These are phyloP conservation scores for Chaetoceros muelleri DNA, from an alignment of 108 stramenopile species.

Conservation along the genomic window DNA sequence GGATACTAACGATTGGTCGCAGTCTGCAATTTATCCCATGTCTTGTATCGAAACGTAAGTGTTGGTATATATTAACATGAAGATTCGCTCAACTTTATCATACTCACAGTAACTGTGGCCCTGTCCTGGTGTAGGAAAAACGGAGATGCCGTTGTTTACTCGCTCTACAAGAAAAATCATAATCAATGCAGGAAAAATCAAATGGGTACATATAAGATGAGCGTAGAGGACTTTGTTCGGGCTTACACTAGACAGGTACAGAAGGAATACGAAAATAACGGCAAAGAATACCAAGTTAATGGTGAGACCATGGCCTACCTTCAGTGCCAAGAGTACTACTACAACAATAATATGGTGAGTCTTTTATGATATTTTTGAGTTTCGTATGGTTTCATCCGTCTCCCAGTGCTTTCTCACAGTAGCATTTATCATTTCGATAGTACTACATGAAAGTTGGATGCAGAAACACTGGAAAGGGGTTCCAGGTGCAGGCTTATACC, in stretches of 20 bases:
- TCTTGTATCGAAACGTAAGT: background rate
- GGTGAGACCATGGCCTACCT: background rate
- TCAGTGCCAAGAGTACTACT: background rate
- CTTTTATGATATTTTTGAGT: no score
- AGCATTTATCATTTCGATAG: background rate
- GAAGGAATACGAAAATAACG: background rate
- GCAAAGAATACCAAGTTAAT: background rate
- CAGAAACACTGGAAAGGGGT: background rate
- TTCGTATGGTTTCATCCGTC: no score
- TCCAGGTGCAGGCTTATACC: background rate
- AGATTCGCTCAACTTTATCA: no score
- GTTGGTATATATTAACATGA: no score
- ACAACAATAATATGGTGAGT: constrained; percentile 1
- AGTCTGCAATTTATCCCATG: background rate
- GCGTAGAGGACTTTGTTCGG: background rate
- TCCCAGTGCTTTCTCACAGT: no score
- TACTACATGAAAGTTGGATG: constrained; percentile 1
- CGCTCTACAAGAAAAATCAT: background rate
- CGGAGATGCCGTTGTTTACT: background rate
- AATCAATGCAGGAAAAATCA: background rate
- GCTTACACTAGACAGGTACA: background rate
- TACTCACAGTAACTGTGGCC: no score
- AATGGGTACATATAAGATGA: background rate
- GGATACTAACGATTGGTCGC: background rate
- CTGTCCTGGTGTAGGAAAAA: background rate